phyloP scores from a whole-genome alignment of 345 rosid genomes.

The Melastoma malabathricum region DNA sequence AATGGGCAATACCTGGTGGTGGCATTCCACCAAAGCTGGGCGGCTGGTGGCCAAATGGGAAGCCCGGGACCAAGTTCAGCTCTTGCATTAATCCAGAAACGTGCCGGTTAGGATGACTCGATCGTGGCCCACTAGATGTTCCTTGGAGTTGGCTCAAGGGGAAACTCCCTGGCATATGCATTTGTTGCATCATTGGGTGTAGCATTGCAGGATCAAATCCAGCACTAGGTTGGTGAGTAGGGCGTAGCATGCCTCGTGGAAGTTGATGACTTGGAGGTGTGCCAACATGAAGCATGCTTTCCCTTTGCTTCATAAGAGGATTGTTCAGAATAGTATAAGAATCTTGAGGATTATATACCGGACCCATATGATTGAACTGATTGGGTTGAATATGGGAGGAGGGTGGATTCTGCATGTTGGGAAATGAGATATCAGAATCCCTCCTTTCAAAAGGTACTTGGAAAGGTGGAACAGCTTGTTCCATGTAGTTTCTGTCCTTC shows the following conservation, averaged over 20 bases:
- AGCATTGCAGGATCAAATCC: constrained; percentile 52
- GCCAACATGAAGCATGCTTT: constrained; percentile 42
- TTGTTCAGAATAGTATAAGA: constrained; percentile 42
- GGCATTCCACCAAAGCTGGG: constrained; percentile 42
- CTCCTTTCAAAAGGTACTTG: constrained; percentile 35
- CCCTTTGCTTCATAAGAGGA: constrained; percentile 53
- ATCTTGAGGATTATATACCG: constrained; percentile 39
- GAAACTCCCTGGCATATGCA: constrained; percentile 48
- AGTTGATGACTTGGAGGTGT: constrained; percentile 37
- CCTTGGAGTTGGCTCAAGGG: constrained; percentile 45
- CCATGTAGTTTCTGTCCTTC: constrained; percentile 41
- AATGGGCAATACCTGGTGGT: constrained; percentile 9
- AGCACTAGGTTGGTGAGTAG: constrained; percentile 42
- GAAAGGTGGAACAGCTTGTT: constrained; percentile 40
- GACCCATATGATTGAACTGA: constrained; percentile 45
- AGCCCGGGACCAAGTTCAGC: constrained; percentile 43
- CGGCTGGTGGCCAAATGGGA: constrained; percentile 44
- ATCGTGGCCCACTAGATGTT: constrained; percentile 31
- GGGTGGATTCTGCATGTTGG: constrained; percentile 25
- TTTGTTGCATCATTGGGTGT: constrained; percentile 50
- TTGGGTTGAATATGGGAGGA: constrained; percentile 34
- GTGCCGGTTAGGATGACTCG: constrained; percentile 47
- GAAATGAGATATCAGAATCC: constrained; percentile 34
- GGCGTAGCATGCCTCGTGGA: constrained; percentile 41
- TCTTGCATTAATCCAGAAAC: constrained; percentile 41